phyloP scores from a whole-genome alignment of 148 eudicot species.

The Amaranthus hypochondriacus region DNA sequence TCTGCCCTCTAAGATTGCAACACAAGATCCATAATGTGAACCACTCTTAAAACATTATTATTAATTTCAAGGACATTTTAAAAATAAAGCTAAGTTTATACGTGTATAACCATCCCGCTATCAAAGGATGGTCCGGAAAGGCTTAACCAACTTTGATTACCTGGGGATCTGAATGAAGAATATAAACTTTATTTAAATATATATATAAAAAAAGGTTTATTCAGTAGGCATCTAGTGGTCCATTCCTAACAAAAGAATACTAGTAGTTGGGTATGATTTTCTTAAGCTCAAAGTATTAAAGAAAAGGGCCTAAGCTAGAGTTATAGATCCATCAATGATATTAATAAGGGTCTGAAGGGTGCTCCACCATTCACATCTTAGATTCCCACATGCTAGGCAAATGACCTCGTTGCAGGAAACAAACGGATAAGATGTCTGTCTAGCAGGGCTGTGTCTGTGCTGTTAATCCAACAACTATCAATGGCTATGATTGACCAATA shows the following conservation, averaged over 20 bases:
- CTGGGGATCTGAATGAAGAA: slow-evolving; percentile 29
- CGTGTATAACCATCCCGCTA: slow-evolving; percentile 27
- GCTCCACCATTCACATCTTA: slow-evolving; percentile 15
- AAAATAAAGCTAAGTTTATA: background rate
- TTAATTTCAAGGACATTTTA: background rate
- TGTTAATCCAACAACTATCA: slow-evolving; percentile 7
- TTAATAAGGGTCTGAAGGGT: background rate
- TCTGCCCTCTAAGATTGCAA: background rate
- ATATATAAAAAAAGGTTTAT: background rate
- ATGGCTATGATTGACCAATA: slow-evolving; percentile 18
- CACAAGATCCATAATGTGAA: slow-evolving; percentile 24
- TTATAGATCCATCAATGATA: background rate
- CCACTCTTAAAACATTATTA: background rate
- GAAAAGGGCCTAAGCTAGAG: background rate
- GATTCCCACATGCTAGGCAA: slow-evolving; percentile 31
- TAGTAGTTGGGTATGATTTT: slow-evolving; percentile 12
- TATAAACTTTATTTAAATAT: background rate
- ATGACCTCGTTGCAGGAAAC: slow-evolving; percentile 32
- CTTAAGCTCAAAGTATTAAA: slow-evolving; percentile 16
- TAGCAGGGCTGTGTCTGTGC: background rate
- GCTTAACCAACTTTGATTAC: slow-evolving; percentile 8
- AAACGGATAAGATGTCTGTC: slow-evolving; percentile 33
- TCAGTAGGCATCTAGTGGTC: background rate
- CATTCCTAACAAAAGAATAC: background rate
- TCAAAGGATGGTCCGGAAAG: slow-evolving; percentile 29